Conservation (phyloP, 768 basidiomycete genomes). For the Phanerochaete carnosa region DNA sequence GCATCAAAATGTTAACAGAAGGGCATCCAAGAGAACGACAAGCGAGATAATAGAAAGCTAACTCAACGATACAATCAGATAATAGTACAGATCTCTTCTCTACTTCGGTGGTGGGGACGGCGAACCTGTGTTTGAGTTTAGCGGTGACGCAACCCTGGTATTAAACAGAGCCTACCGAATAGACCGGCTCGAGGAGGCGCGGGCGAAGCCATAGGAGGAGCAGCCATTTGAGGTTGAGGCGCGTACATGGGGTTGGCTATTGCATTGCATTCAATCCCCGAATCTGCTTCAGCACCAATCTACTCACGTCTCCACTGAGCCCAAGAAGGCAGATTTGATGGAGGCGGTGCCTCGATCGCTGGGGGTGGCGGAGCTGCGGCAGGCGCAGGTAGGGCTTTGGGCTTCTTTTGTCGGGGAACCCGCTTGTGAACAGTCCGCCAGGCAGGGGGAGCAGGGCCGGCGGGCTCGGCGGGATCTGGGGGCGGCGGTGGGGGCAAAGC, state of each 20-base stretch:
- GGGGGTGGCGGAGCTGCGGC: conserved; percentile 35
- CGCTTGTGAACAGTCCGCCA: conserved; percentile 76
- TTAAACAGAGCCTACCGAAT: conserved; percentile 47
- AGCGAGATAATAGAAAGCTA: too few species aligned
- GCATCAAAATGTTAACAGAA: too few species aligned
- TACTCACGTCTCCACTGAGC: conserved; percentile 79
- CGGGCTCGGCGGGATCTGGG: conserved; percentile 40
- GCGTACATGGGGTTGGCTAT: conserved; percentile 64
- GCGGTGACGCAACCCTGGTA: not conserved
- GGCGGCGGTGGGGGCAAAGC: conserved; percentile 42
- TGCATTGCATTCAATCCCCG: not conserved
- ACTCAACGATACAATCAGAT: too few species aligned
- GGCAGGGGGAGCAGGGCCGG: conserved; percentile 55
- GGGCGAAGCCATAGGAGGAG: conserved; percentile 26
- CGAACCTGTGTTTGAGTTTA: not conserved
- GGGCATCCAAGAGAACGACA: too few species aligned
- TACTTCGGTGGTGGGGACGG: conserved; percentile 1
- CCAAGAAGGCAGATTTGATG: conserved; percentile 71
- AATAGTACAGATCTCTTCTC: too few species aligned
- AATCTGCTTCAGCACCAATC: not conserved
- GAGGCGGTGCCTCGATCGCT: conserved; percentile 36
- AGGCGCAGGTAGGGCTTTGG: conserved; percentile 21
- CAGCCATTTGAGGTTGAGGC: conserved; percentile 37
- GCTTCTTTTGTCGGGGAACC: conserved; percentile 43
- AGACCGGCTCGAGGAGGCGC: conserved; percentile 59